phyloP scores from a whole-genome alignment of 257 asterid species.

The Solanum boliviense region DNA sequence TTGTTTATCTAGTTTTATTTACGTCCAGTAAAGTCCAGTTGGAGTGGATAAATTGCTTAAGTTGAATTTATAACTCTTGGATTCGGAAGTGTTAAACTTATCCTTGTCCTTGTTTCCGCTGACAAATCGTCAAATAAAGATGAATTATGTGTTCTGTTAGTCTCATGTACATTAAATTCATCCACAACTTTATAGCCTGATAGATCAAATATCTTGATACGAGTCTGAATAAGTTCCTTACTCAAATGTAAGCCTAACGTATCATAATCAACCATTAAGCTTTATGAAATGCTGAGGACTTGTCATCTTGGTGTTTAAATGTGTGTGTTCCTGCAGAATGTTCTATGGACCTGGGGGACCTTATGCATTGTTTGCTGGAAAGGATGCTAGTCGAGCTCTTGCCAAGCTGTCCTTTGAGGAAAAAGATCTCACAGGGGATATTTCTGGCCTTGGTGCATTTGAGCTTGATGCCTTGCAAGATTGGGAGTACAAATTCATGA shows the following conservation, averaged over 20 bases:
- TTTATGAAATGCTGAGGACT: neutral
- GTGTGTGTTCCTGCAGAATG: slow-evolving; percentile 29
- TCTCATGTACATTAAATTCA: neutral
- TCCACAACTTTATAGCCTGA: neutral
- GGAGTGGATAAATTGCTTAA: neutral
- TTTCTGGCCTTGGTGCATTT: slow-evolving; percentile 72
- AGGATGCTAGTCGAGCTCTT: slow-evolving; percentile 92
- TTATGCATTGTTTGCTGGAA: slow-evolving; percentile 84
- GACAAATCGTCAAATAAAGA: neutral
- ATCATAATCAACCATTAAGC: neutral
- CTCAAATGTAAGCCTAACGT: neutral
- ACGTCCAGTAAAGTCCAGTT: neutral
- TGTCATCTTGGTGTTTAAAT: neutral
- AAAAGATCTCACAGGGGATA: slow-evolving; percentile 64
- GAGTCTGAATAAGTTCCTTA: neutral
- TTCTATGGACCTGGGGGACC: slow-evolving; percentile 95
- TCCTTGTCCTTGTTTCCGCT: neutral
- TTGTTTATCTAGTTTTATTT: neutral
- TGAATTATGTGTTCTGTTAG: neutral
- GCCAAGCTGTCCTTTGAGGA: slow-evolving; percentile 90
- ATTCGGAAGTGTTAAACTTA: neutral
- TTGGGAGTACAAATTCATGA: slow-evolving; percentile 96
- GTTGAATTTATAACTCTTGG: neutral
- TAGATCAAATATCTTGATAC: neutral
- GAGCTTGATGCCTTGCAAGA: slow-evolving; percentile 93